These are phyloP conservation scores for Pestalotiopsis sp. DNA, from an alignment of 2,329 filamentous ascomycete species.

Conservation along the genomic window DNA sequence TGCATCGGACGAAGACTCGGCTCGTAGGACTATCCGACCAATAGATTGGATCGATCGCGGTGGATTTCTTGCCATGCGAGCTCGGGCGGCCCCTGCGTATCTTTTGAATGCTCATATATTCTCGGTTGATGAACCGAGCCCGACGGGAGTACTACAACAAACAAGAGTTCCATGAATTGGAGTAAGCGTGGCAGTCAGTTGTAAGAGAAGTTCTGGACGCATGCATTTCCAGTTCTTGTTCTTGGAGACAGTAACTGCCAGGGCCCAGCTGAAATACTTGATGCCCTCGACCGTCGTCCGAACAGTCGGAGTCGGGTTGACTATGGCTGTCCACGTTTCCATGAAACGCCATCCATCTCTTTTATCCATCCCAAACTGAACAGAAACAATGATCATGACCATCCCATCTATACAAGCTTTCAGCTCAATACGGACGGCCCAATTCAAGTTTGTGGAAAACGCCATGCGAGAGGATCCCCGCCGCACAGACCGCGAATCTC, in stretches of 20 bases:
- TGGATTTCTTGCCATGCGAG: not conserved
- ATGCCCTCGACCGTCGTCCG: not conserved
- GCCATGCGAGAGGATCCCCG: not conserved
- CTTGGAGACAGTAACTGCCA: not conserved
- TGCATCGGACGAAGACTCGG: not conserved
- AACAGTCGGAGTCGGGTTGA: not conserved
- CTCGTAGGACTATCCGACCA: not conserved
- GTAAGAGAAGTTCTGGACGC: no score
- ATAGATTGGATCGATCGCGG: not conserved
- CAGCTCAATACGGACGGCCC: not conserved
- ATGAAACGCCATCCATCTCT: not conserved
- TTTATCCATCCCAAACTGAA: not conserved
- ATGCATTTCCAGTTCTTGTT: no score
- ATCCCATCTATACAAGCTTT: not conserved
- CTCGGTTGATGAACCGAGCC: not conserved
- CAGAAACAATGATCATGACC: not conserved
- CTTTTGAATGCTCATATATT: not conserved
- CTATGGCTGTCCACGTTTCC: not conserved
- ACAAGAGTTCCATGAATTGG: no score
- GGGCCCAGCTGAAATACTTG: not conserved
- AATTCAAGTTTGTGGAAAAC: not conserved
- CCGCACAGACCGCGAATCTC: conserved; percentile 2
- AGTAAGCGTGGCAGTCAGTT: no score
- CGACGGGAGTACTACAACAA: not conserved
- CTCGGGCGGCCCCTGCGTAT: not conserved